Evolutionary conservation across 805 yeast species (phyloP), one percentile per base, ranked within the genome.

Genomic region (Candida sakaeoensis): DNA sequence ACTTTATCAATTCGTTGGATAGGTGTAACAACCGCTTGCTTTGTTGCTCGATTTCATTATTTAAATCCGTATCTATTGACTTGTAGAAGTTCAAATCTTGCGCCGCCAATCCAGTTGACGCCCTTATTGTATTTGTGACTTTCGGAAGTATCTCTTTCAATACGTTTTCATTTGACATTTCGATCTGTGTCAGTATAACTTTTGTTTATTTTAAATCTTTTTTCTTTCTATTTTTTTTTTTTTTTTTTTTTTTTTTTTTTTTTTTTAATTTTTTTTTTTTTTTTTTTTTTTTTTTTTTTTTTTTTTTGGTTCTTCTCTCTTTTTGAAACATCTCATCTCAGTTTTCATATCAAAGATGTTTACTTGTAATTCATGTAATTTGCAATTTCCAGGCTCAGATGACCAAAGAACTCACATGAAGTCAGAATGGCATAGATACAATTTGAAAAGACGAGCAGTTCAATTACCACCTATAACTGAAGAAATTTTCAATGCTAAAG

Each of bases 391-490:
- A 31, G 71, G 81, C 26, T 82, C 95, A n/a, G 93, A 82, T 46
- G 70, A 81, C 43, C 99, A 93, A 65, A 74, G 98, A 46, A 75
- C 74, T 48, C 99, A 93, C 59, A 93, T 93, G 99, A 88, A 86
- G 58, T 82, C 96, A 2, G 99, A 93, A 41, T 93, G 99, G 99
- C 99, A 93, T 58, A 75, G 99, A 47, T 93, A 93, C 62, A 93
- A 93, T 55, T 73, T 93, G 55, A 93, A 93, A 58, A 79, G 99
- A 65, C 77, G 96, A 53, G 96, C 93, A 23, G 95, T 96, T 1
- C 65, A 63, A 44, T 56, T 71, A 47, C 74, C 76, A 2, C 55
- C 70, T 13, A 65, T 71, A 19, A 60, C 63, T 38, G 72, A 72
- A 35, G 70, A 61, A n/a, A 51, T 61, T n/a, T 69, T 69, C 40